Evolutionary conservation across 2,329 filamentous ascomycete species (phyloP).

Genomic region (Pyrenochaeta sp.): DNA sequence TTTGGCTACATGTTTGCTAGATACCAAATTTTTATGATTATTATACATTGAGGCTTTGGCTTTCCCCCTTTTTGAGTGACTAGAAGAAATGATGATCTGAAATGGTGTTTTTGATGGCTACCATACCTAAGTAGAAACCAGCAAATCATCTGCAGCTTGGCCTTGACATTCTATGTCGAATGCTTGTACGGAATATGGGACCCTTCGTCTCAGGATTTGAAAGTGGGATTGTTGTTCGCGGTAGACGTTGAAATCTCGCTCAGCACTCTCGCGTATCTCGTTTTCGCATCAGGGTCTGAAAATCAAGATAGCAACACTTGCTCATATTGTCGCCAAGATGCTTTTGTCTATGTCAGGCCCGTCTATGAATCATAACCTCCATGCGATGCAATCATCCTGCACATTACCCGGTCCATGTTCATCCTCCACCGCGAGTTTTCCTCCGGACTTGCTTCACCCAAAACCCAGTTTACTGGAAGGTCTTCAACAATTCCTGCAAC

Average conservation of each 20-base stretch:
- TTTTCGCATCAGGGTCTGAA: background rate
- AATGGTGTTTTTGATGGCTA: too few relatives aligned
- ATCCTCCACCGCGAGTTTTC: background rate
- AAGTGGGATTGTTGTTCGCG: too few relatives aligned
- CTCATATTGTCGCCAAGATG: background rate
- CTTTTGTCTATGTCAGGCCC: background rate
- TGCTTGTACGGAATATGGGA: too few relatives aligned
- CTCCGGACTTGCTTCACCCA: background rate
- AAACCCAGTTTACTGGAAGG: constrained; percentile 22
- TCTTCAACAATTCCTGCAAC: constrained; percentile 78
- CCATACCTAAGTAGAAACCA: too few relatives aligned
- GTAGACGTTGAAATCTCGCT: too few relatives aligned
- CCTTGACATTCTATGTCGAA: too few relatives aligned
- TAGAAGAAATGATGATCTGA: too few relatives aligned
- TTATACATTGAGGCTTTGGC: background rate
- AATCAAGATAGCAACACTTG: background rate
- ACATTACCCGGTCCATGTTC: background rate
- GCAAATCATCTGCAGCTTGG: too few relatives aligned
- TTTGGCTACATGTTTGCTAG: background rate
- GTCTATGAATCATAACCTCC: background rate
- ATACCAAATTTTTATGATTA: background rate
- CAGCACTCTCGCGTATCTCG: background rate
- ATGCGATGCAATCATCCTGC: background rate
- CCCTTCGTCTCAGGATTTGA: too few relatives aligned
- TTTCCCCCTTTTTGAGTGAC: too few relatives aligned